These are phyloP conservation scores for Marasmius fiardii DNA, from an alignment of 1,284 basidiomycete species.

Conservation along the genomic window DNA sequence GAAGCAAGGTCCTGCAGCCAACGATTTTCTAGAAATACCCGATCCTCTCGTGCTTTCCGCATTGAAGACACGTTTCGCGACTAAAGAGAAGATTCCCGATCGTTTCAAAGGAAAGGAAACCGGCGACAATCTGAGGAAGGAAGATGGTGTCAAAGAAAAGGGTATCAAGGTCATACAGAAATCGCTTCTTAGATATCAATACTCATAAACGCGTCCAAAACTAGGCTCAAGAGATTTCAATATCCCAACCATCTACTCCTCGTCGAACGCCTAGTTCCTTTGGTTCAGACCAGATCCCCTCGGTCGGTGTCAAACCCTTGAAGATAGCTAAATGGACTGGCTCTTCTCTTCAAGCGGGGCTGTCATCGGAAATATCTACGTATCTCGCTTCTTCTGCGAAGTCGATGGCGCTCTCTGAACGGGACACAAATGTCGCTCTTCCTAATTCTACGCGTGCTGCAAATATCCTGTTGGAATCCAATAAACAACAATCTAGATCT, in stretches of 20 bases:
- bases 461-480: too few species aligned
- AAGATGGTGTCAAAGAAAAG: not conserved
- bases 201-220: not conserved
- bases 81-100: constrained; percentile 37
- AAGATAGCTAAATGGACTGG: not conserved
- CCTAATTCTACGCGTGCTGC: too few species aligned
- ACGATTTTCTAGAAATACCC: not conserved
- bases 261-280: too few species aligned
- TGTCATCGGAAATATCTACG: not conserved
- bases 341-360: not conserved
- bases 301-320: not conserved
- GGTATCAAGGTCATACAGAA: not conserved
- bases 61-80: constrained; percentile 39
- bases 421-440: not conserved
- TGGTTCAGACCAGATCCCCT: not conserved
- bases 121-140: not conserved
- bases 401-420: not conserved
- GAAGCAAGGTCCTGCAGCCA: not conserved
- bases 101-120: constrained; percentile 31
- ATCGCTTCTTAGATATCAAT: not conserved
- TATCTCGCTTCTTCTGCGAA: not conserved
- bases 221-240: not conserved
- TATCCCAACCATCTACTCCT: too few species aligned
- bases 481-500: not conserved
- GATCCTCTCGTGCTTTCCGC: not conserved